A percentile compares a stretch with the other conserved stretches of the same genome.
Evolutionary conservation across 441 rosid species (phyloP).

Genomic region (Jatropha podagrica): DNA sequence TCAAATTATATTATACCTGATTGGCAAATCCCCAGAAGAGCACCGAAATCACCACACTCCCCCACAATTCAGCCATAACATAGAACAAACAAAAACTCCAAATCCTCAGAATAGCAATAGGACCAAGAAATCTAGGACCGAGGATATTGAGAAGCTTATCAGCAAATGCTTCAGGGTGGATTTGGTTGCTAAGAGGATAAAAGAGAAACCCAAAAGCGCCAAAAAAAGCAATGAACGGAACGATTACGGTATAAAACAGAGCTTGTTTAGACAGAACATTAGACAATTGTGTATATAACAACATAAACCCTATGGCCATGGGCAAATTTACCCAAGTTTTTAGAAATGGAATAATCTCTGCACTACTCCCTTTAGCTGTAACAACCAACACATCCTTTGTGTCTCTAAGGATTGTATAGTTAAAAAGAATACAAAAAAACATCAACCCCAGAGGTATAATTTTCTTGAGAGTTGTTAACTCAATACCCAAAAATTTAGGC

Average conservation of each 20-base stretch:
- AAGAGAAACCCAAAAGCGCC: slow-evolving; percentile 94
- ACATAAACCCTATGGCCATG: slow-evolving; percentile 97
- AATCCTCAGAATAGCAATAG: slow-evolving; percentile 92
- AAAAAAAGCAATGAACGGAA: slow-evolving; percentile 92
- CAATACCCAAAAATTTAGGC: slow-evolving; percentile 82
- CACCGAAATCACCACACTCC: slow-evolving; percentile 93
- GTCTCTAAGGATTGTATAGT: slow-evolving; percentile 93
- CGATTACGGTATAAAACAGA: slow-evolving; percentile 78
- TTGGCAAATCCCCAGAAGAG: slow-evolving; percentile 98
- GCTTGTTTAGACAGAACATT: slow-evolving; percentile 79
- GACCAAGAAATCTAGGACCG: slow-evolving; percentile 96
- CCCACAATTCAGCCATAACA: slow-evolving; percentile 99
- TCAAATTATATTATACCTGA: slow-evolving; percentile 53
- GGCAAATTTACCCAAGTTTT: slow-evolving; percentile 99
- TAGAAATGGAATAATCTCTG: slow-evolving; percentile 93
- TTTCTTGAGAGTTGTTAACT: slow-evolving; percentile 67
- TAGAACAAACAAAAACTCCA: slow-evolving; percentile 98
- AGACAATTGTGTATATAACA: slow-evolving; percentile 73
- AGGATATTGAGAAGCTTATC: slow-evolving; percentile 75
- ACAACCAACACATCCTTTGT: slow-evolving; percentile 96
- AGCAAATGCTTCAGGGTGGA: slow-evolving; percentile 85
- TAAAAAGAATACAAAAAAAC: slow-evolving; percentile 96
- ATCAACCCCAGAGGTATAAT: slow-evolving; percentile 90
- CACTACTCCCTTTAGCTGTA: slow-evolving; percentile 93
- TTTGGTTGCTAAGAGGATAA: slow-evolving; percentile 77